These are phyloP conservation scores for Neonectria coccinea DNA, from an alignment of 2,329 filamentous ascomycete species.

Conservation along the genomic window DNA sequence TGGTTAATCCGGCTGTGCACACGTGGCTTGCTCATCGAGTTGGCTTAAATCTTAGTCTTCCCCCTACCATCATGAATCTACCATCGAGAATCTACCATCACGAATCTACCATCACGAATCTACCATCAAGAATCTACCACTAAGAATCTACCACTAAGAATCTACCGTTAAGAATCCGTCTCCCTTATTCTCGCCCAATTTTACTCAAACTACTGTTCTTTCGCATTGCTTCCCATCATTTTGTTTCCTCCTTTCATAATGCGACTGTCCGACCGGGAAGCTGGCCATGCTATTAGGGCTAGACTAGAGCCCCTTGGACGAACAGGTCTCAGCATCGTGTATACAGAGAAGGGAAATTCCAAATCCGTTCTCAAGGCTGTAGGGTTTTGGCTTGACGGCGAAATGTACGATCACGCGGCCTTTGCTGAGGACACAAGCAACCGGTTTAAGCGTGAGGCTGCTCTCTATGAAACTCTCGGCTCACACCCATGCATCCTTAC, in stretches of 20 bases:
- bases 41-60: too few species aligned
- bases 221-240: too few species aligned
- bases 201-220: neutral
- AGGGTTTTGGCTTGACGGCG: constrained; percentile 18
- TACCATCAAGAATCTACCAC: too few species aligned
- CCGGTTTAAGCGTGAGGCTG: constrained; percentile 14
- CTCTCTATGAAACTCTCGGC: constrained; percentile 12
- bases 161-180: neutral
- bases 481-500: constrained; percentile 9
- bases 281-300: constrained; percentile 13
- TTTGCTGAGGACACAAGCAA: constrained; percentile 17
- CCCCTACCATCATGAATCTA: too few species aligned
- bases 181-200: neutral
- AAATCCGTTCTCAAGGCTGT: constrained; percentile 2
- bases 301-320: constrained; percentile 21
- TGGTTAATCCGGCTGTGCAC: too few species aligned
- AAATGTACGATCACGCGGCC: constrained; percentile 18
- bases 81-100: too few species aligned
- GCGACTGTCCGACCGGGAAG: too few species aligned
- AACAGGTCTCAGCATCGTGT: constrained; percentile 20
- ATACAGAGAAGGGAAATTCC: constrained; percentile 12
- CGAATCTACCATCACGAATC: too few species aligned
- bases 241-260: too few species aligned
- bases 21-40: neutral
- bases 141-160: too few species aligned